Conservation (phyloP, 2,329 filamentous ascomycete species). For the Cercospora berteroae region DNA sequence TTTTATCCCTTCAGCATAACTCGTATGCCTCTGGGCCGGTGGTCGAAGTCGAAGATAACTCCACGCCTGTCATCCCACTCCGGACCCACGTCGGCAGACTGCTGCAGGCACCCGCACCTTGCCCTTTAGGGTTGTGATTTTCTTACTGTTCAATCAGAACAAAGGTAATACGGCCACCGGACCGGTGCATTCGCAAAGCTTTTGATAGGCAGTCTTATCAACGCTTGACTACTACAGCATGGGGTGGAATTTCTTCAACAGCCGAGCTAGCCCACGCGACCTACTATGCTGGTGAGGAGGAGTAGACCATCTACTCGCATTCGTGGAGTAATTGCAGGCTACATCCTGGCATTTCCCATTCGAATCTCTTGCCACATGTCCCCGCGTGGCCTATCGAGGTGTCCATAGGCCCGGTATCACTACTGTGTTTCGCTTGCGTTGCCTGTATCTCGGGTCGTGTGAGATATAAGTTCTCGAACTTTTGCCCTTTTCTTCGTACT, state of each 20-base stretch:
- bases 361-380: background rate
- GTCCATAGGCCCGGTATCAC: background rate
- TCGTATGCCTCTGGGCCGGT: constrained; percentile 3
- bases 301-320: background rate
- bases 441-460: background rate
- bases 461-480: background rate
- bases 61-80: background rate
- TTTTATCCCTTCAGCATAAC: background rate
- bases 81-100: background rate
- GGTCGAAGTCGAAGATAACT: background rate
- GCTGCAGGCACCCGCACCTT: background rate
- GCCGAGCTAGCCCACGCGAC: background rate
- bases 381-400: background rate
- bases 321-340: background rate
- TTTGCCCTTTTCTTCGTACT: background rate
- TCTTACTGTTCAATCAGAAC: background rate
- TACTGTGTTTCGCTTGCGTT: background rate
- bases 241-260: background rate
- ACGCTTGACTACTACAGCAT: background rate
- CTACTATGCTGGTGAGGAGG: background rate
- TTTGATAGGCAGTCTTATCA: constrained; percentile 5
- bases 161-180: constrained; percentile 2
- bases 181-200: background rate
- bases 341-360: background rate
- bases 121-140: background rate